Conservation (phyloP, 2,329 filamentous ascomycete genomes). For the Clarireedia paspali region DNA sequence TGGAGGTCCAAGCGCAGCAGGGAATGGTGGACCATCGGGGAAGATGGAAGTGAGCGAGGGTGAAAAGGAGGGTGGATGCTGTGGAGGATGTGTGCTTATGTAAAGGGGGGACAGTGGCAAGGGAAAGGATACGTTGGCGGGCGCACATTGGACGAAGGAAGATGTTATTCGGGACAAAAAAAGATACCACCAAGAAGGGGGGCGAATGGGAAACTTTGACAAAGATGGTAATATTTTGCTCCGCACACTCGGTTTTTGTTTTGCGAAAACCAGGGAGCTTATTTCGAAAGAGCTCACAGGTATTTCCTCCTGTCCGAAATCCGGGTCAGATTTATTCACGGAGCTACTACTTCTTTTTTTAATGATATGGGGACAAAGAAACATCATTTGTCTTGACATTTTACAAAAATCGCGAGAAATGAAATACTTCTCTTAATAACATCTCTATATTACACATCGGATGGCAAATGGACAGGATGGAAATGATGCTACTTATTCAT, state of each 20-base stretch:
- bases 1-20: constrained; percentile 54
- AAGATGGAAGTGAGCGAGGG: constrained; percentile 75
- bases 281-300: no score
- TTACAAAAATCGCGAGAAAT: background rate
- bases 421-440: background rate
- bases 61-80: constrained; percentile 63
- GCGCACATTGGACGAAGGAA: constrained; percentile 1
- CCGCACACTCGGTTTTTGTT: background rate
- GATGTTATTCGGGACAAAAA: constrained; percentile 3
- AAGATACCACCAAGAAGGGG: constrained; percentile 1
- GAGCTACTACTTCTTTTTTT: background rate
- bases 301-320: background rate
- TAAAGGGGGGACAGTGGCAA: constrained; percentile 36
- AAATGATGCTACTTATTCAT: background rate
- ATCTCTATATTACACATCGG: background rate
- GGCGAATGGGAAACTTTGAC: background rate
- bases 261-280: no score
- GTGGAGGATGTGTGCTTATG: constrained; percentile 82
- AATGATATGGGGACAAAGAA: background rate
- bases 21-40: constrained; percentile 46
- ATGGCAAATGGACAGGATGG: no score
- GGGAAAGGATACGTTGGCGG: background rate
- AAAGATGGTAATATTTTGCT: background rate
- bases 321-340: background rate
- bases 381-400: background rate